Base-by-base conservation (phyloP, 1,284 basidiomycete species). In the Heliocybe sulcata region DNA sequence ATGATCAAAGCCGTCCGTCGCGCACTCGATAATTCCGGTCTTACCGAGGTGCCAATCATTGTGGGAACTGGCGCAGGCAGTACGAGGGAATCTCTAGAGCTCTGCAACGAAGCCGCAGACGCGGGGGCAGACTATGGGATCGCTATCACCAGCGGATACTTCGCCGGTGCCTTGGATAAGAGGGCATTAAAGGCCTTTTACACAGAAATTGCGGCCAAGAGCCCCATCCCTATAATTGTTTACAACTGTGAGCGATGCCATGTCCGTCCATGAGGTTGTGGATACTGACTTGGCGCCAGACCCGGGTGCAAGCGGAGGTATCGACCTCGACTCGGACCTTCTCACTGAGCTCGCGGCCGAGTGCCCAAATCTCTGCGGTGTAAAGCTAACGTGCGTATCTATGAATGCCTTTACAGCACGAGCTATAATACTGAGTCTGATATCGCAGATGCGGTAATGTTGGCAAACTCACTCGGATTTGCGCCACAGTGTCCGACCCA, bases 61-160 rank as follows among this genome's bases (percentile, higher is more conserved):
- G 86, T 83, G 56, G 93, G 93, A 33, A 90, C 91, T 1, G 92
- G 93, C 29, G 80, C 80, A 31, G 89, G 84, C 42, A 90, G 88
- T 67, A 92, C 91, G 16, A 80, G 89, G 54, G 90, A 90, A 64
- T 92, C 91, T 22, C 75, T 94, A 45, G 76, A 85, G 57, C 74
- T 94, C 31, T 82, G 81, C 56, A 74, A 80, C 48, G 82, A 87
- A 65, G 91, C 92, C 19, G 90, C 90, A 23, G 74, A 74, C 16
- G 88, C 90, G 29, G 91, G 92, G 25, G 92, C 92, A 11, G 92
- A 95, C 69, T 87, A 85, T 59, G 81, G 77, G 26, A 93, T 95
- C 57, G 90, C 93, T 61, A 94, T 95, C 63, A 72, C 79, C 27
- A 88, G 89, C 61, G 92, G 92, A 50, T 95, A 94, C 74, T 96